Base-by-base conservation (phyloP, 768 basidiomycete species). In the Rhodotorula paludigena region DNA sequence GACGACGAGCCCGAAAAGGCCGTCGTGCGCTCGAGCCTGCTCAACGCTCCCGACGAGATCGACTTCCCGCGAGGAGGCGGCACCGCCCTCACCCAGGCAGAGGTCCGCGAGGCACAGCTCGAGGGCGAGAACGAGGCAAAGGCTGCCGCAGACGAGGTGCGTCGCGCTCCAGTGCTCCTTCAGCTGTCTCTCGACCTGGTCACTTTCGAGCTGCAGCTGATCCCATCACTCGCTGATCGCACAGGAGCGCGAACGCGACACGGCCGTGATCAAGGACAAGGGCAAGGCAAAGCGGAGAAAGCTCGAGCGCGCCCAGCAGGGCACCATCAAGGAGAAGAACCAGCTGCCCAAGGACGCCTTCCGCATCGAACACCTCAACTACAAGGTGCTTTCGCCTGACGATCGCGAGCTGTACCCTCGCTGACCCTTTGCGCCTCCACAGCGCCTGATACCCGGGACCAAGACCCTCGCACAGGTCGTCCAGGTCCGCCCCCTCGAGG, bases 11-110 rank as follows among this genome's bases (percentile, higher is more conserved):
- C 63, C 21, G 71, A 72, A 20, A 68, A 72, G 64, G 42, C 52
- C 10, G 32, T 25, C 28, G 60, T 68, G 41, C 38, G 36, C 25
- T 35, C 51, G n/a, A 61, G 44, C 35, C 47, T 72, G 38, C 30
- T 72, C 23, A 70, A 63, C 59, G 63, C 63, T 14, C 73, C 72
- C 1, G 66, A 69, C 41, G 74, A 75, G 68, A 71, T 73, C 55
- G 72, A 73, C 55, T 99, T 98, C 79, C 93, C 93, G 64, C 86
- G 94, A 73, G 96, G 94, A 35, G 94, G 94, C 35, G 94, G 94
- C 59, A 89, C 91, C 2, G 83, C 81, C 39, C 83, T 94, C 73
- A 96, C 93, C 28, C 87, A 92, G 39, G 80, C 90, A 12, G 93
- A 99, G 78, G 87, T 92, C 60, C 92, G 93, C 78, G 81, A 86